A percentile compares a stretch with the other conserved stretches of the same genome.
Conservation (phyloP, 495 filamentous ascomycete species). For the Cetradonia linearis region DNA sequence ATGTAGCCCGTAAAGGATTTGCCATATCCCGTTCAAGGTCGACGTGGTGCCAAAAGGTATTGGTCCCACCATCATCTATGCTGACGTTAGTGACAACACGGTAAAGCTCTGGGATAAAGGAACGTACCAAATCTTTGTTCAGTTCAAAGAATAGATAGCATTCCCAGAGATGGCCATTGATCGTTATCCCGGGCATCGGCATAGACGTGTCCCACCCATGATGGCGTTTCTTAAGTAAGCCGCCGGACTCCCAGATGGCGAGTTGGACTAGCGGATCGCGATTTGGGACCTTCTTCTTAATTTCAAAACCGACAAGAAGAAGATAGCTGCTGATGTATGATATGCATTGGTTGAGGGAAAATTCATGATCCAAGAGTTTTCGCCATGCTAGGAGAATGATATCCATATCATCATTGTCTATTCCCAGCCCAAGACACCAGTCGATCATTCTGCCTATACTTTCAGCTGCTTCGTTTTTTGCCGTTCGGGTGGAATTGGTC, state of each 20-base stretch:
- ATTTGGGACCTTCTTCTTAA: not conserved
- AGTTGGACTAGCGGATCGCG: conserved; percentile 5
- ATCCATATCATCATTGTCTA: not conserved
- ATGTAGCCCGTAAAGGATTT: conserved; percentile 13
- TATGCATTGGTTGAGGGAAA: conserved; percentile 10
- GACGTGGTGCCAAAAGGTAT: not conserved
- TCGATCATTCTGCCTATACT: conserved; percentile 16
- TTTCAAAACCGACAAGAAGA: conserved; percentile 5
- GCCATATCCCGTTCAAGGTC: not conserved
- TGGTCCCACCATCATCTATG: conserved; percentile 6
- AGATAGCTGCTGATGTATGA: conserved; percentile 1
- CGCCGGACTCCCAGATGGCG: conserved; percentile 6
- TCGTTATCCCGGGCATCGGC: conserved; percentile 9
- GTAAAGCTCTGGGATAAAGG: not conserved
- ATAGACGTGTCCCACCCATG: conserved; percentile 13
- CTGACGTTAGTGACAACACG: not conserved
- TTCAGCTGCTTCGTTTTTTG: not conserved
- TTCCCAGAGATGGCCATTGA: conserved; percentile 4
- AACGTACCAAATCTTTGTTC: conserved; percentile 2
- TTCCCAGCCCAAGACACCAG: conserved; percentile 1
- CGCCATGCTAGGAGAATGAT: not conserved
- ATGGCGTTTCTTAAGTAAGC: conserved; percentile 1
- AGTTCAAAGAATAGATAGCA: conserved; percentile 7
- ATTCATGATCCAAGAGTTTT: not conserved
- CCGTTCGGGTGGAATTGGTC: not conserved